A percentile compares a stretch with the other conserved stretches of the same genome.
Evolutionary conservation across 768 basidiomycete species (phyloP).

Genomic region (Boletus reticuloceps): DNA sequence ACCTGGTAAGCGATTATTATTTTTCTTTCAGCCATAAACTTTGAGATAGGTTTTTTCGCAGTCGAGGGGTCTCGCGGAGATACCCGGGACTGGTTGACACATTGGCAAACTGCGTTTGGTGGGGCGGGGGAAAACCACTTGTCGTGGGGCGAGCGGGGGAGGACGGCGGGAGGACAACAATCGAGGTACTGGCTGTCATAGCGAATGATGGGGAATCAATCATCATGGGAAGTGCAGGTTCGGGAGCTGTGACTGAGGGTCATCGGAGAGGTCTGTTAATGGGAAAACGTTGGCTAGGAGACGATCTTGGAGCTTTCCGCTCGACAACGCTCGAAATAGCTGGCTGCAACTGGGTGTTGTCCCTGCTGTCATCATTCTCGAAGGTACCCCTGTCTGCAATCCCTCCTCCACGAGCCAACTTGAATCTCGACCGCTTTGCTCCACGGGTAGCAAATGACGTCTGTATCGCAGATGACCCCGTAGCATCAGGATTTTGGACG

Average conservation of each 20-base stretch:
- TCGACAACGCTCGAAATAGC: conserved; percentile 25
- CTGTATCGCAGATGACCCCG: neutral
- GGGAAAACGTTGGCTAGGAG: conserved; percentile 13
- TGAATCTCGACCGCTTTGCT: conserved; percentile 49
- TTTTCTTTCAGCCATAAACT: conserved; percentile 34
- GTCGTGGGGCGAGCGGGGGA: conserved; percentile 7
- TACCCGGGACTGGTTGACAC: neutral
- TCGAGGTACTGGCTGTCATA: neutral
- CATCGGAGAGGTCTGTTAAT: conserved; percentile 14
- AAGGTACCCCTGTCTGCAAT: conserved; percentile 9
- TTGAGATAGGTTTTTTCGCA: conserved; percentile 24
- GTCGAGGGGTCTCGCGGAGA: neutral
- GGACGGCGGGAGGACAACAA: neutral
- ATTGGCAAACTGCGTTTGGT: conserved; percentile 7
- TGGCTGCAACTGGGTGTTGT: conserved; percentile 37
- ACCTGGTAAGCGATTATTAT: conserved; percentile 1
- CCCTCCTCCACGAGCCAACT: conserved; percentile 21
- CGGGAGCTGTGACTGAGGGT: neutral
- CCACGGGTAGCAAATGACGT: conserved; percentile 11
- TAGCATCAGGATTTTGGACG: neutral
- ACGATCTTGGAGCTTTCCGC: conserved; percentile 14
- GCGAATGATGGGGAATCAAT: no score
- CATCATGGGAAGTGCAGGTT: conserved; percentile 11
- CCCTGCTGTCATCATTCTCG: conserved; percentile 23
- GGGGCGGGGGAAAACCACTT: conserved; percentile 13